Base-by-base conservation (phyloP, 2,329 filamentous ascomycete genomes). In the Penicillium sp. region DNA sequence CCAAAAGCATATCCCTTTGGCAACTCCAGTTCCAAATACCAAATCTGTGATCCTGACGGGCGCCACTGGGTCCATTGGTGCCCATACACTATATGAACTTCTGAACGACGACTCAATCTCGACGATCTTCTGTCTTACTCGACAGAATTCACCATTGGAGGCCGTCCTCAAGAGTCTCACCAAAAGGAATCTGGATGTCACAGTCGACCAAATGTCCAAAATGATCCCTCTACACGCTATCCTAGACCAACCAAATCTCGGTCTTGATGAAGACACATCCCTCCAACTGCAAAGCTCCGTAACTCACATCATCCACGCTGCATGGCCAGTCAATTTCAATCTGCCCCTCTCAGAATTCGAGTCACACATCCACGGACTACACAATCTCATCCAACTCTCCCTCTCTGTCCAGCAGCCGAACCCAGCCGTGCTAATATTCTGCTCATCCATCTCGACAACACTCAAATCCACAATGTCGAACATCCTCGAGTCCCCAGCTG, bases 271-370 rank as follows among this genome's bases (percentile, higher is more conserved):
- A 10, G 55, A 63, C 3, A 63, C 67, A n/a, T 76, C 80, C 52
- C 40, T 63, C 3, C 52, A 69, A 24, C 71, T 83, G 47, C 72
- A 72, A 5, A 48, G 64, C 19, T 68, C 76, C 42, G 72, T 75
- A 1, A 77, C 79, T 3, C 68, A 74, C 11, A 76, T 83, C 39
- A 75, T 83, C 44, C 81, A 83, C 62, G 72, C 79, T 2, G 81
- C 81, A 14, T 84, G 81, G 81, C 77, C 79, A 1, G 81, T 84
- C 48, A 82, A 83, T 62, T 83, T 83, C 69, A 77, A 78, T 36
- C 71, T 83, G 51, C 77, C 77, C 1, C 69, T 83, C 1, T 58
- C 67, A 19, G 77, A 73, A 59, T 83, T 82, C 58, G 75, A 74
- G 28, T 74, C 76, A 33, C 78, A 82, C 60, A 78, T 75, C 43